These are phyloP conservation scores for Talaromyces sp. DNA, from an alignment of 2,329 filamentous ascomycete species.

Conservation along the genomic window DNA sequence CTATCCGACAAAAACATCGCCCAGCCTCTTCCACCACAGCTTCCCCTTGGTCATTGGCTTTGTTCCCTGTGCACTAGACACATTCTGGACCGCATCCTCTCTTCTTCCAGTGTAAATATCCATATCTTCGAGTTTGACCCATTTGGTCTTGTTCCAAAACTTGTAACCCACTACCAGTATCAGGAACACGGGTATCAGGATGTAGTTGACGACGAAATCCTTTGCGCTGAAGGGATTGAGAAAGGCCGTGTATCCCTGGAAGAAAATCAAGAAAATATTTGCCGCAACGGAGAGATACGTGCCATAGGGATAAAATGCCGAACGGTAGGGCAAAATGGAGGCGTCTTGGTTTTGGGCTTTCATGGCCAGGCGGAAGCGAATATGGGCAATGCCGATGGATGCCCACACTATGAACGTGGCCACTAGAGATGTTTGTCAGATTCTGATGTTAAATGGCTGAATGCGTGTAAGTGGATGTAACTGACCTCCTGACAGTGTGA, in stretches of 20 bases:
- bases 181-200: slow-evolving; percentile 47
- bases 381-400: slow-evolving; percentile 36
- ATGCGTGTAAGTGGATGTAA: neutral
- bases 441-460: neutral
- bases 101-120: slow-evolving; percentile 6
- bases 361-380: slow-evolving; percentile 36
- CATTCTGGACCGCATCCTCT: neutral
- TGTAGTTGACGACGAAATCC: slow-evolving; percentile 51
- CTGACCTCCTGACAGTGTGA: slow-evolving; percentile 29
- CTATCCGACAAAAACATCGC: neutral
- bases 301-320: slow-evolving; percentile 47
- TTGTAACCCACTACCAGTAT: slow-evolving; percentile 45
- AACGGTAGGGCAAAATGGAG: slow-evolving; percentile 43
- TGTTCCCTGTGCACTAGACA: neutral
- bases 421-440: neutral
- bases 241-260: slow-evolving; percentile 50
- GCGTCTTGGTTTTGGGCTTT: slow-evolving; percentile 30
- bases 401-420: slow-evolving; percentile 36
- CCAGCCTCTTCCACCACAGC: neutral
- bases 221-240: slow-evolving; percentile 45
- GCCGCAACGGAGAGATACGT: slow-evolving; percentile 42
- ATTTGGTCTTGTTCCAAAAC: slow-evolving; percentile 30
- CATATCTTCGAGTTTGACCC: slow-evolving; percentile 10
- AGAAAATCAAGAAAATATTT: slow-evolving; percentile 46
- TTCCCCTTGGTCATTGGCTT: neutral